Evolutionary conservation across 768 basidiomycete species (phyloP).

Genomic region (Cystobasidium tubakii): DNA sequence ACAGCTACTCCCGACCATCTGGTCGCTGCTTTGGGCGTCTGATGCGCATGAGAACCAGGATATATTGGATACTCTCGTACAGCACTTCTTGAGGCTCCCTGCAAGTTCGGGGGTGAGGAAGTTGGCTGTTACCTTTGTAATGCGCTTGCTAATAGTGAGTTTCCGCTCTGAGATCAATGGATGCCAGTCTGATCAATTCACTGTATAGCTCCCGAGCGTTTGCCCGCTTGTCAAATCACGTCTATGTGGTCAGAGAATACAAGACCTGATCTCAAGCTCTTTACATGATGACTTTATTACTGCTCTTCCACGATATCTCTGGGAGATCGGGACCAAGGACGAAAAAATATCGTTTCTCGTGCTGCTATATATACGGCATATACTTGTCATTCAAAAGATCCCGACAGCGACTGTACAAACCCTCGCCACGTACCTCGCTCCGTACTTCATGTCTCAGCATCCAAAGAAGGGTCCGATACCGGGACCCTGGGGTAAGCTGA

Average conservation of each 20-base stretch:
- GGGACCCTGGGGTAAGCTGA: background rate
- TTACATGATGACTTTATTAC: background rate
- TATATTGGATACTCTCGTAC: background rate
- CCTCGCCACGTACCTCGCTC: background rate
- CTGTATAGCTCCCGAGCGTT: background rate
- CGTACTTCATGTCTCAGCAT: slow-evolving; percentile 22
- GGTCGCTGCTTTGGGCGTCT: slow-evolving; percentile 2
- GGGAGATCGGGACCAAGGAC: slow-evolving; percentile 17
- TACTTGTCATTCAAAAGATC: background rate
- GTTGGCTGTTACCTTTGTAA: background rate
- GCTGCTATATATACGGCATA: background rate
- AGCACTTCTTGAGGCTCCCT: slow-evolving; percentile 2
- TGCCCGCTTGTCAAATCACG: background rate
- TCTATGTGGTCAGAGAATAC: background rate
- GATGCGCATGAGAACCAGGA: background rate
- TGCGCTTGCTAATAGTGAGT: slow-evolving; percentile 3
- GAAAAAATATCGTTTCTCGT: background rate
- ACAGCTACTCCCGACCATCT: slow-evolving; percentile 23
- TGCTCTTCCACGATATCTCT: slow-evolving; percentile 13
- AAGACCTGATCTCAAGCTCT: background rate
- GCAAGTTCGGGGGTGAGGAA: slow-evolving; percentile 1
- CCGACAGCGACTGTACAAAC: background rate
- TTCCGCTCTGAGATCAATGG: background rate
- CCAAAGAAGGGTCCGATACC: background rate
- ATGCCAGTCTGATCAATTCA: background rate